phyloP scores from a whole-genome alignment of 345 rosid species.

The Eucalyptus cloeziana region DNA sequence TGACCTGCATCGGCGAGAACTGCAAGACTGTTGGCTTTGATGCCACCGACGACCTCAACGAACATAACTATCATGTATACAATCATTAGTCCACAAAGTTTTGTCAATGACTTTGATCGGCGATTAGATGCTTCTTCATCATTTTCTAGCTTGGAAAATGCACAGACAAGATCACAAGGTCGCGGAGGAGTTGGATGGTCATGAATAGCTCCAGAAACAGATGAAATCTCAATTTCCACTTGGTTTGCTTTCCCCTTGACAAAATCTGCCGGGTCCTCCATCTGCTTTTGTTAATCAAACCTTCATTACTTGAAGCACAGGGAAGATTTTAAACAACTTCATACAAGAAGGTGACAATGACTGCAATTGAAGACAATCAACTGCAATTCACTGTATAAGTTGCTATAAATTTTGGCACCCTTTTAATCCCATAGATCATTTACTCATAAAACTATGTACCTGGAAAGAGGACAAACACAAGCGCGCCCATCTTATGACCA shows the following conservation, averaged over 20 bases:
- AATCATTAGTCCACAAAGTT: constrained; percentile 38
- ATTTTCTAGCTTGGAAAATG: constrained; percentile 36
- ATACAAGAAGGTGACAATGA: not conserved
- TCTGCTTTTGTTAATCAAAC: constrained; percentile 4
- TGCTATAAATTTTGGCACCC: not conserved
- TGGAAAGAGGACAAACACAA: not conserved
- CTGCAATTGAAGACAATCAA: not conserved
- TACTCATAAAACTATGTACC: not conserved
- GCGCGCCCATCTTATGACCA: not conserved
- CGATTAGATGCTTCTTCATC: constrained; percentile 23
- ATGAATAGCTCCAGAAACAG: constrained; percentile 7
- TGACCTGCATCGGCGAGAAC: constrained; percentile 81
- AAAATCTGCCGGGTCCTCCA: constrained; percentile 36
- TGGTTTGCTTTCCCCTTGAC: constrained; percentile 18
- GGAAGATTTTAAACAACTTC: not conserved
- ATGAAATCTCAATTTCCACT: constrained; percentile 17
- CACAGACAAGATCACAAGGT: constrained; percentile 16
- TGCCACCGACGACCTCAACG: constrained; percentile 63
- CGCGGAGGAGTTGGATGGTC: constrained; percentile 4
- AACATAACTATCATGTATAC: constrained; percentile 38
- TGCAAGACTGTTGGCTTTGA: constrained; percentile 76
- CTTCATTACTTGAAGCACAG: not conserved
- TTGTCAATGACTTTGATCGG: constrained; percentile 28
- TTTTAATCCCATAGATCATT: not conserved
- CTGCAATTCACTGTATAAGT: not conserved